A percentile compares a stretch with the other conserved stretches of the same genome.
Conservation (phyloP, 768 basidiomycete genomes). For the Rhodocollybia butyracea region DNA sequence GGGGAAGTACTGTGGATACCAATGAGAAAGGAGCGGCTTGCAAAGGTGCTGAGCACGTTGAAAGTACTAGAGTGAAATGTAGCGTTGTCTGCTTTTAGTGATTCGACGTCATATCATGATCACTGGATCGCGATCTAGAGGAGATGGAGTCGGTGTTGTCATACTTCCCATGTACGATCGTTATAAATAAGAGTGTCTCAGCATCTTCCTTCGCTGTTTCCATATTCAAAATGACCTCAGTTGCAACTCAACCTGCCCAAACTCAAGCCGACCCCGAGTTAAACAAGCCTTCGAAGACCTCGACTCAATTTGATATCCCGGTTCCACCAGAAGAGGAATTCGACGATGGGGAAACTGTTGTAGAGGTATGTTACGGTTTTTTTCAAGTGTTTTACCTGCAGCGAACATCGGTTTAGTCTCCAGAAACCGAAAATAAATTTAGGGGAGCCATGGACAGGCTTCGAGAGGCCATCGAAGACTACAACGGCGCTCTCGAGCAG, state of each 20-base stretch:
- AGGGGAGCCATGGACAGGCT: not conserved
- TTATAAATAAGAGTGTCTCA: no score
- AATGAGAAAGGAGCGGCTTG: slow-evolving; percentile 71
- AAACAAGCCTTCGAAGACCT: not conserved
- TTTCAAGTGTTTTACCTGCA: no score
- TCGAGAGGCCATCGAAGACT: slow-evolving; percentile 3
- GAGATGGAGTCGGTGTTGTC: no score
- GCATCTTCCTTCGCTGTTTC: not conserved
- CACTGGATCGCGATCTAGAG: no score
- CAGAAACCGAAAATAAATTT: slow-evolving; percentile 4
- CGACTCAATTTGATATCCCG: not conserved
- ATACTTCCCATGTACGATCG: no score
- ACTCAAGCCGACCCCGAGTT: not conserved
- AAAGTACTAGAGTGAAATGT: not conserved
- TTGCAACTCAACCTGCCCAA: not conserved
- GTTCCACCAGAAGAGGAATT: not conserved
- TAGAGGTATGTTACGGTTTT: no score
- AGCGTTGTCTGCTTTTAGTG: no score
- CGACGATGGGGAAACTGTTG: not conserved
- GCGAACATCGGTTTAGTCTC: not conserved
- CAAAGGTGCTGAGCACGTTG: slow-evolving; percentile 33
- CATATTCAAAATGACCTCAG: not conserved
- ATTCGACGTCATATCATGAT: not conserved
- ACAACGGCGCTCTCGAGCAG: not conserved
- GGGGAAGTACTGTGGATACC: slow-evolving; percentile 86